Evolutionary conservation across 2,329 filamentous ascomycete species (phyloP), one percentile per base, ranked within the genome.

Genomic region (Aspergillus neotritici): DNA sequence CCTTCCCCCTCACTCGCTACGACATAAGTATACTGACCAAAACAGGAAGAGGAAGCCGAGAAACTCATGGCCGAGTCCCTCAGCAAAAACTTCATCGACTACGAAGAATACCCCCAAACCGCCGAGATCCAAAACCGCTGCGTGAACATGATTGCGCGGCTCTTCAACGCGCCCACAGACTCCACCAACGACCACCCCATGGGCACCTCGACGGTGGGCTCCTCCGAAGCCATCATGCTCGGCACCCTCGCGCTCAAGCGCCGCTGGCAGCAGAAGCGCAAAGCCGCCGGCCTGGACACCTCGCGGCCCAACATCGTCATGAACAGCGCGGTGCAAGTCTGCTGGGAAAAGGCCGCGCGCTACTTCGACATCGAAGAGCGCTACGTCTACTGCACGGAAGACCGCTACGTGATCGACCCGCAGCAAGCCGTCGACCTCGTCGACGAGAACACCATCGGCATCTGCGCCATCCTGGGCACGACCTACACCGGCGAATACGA

Each of bases 401-500:
- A 76, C 8, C 76, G 80, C 47, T 83, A 75, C 48, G 78, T 82
- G 7, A 82, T 84, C 55, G 80, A 83, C 55, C 79, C 80, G 3
- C 68, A 80, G 59, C 66, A 82, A 62, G 76, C 77, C 2, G 76
- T 83, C 11, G 71, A 79, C 40, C 63, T 83, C 17, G 68, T 82
- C 5, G 80, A 84, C 48, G 80, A 84, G 68, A 84, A 84, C 64
- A 84, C 80, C 3, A 96, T 97, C 58, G 91, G 91, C 47, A 96
- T 96, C 57, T 95, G 89, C 61, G 78, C 82, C 44, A 96, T 97
- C 53, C 70, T 97, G 2, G 91, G 90, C 7, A 93, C 88, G 2
- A 97, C 91, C 0, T 96, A 96, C 68, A 96, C 91, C 0, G 91
- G 91, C 49, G 86, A 96, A 72, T 94, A 97, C 58, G 91, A 96